Percentiles rank a stretch among this genome's conserved stretches.
Evolutionary conservation across 257 asterid species (phyloP).

Genomic region (Jasminum sambac): DNA sequence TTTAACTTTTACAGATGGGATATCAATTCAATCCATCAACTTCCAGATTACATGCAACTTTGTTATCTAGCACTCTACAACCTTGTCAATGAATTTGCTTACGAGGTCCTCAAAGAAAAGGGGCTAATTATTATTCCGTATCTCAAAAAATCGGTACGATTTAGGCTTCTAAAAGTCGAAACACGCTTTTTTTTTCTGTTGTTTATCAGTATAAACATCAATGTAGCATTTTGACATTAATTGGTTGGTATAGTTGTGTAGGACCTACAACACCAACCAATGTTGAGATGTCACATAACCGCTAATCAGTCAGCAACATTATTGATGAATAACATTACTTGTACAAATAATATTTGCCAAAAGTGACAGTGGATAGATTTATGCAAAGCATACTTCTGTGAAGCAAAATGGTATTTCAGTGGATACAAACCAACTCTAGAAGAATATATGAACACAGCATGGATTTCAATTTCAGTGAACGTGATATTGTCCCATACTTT

Average conservation of each 20-base stretch:
- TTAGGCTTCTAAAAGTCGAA: neutral
- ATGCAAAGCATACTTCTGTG: constrained; percentile 26
- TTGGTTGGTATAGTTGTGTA: too few relatives aligned
- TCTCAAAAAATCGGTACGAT: constrained; percentile 30
- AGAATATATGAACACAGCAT: constrained; percentile 42
- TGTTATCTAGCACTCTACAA: constrained; percentile 41
- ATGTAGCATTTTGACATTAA: too few relatives aligned
- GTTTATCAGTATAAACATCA: too few relatives aligned
- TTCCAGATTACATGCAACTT: constrained; percentile 43
- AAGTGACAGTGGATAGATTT: constrained; percentile 36
- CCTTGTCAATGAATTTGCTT: constrained; percentile 31
- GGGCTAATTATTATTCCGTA: constrained; percentile 23
- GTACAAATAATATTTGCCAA: too few relatives aligned
- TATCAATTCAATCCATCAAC: constrained; percentile 13
- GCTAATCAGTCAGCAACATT: too few relatives aligned
- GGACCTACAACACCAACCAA: too few relatives aligned
- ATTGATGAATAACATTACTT: too few relatives aligned
- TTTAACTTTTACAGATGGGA: constrained; percentile 22
- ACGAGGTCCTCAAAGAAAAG: constrained; percentile 34
- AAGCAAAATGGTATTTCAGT: constrained; percentile 41
- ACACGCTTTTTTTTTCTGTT: too few relatives aligned
- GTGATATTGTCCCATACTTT: constrained; percentile 37
- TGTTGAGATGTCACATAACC: too few relatives aligned
- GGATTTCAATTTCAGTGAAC: constrained; percentile 44
- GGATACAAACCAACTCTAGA: constrained; percentile 35